phyloP scores from a whole-genome alignment of 2,329 filamentous ascomycete genomes.

The Penicillium sp. region DNA sequence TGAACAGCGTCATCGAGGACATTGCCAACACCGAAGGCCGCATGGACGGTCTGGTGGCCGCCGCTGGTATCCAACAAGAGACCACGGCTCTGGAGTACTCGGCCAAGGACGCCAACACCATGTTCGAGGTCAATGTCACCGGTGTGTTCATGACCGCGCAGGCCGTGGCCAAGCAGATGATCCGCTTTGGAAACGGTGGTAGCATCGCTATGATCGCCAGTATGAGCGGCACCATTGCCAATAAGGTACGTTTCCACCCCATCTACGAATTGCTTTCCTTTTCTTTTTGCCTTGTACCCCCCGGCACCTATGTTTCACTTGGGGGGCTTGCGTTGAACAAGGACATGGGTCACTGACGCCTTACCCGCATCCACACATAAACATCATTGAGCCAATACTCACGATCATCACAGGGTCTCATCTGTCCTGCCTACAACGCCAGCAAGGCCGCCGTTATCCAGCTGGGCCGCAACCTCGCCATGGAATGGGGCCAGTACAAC shows the following conservation, averaged over 20 bases:
- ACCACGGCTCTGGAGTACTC: constrained; percentile 75
- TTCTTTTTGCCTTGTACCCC: neutral
- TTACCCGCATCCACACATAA: neutral
- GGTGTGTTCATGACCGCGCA: constrained; percentile 61
- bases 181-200: constrained; percentile 55
- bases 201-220: constrained; percentile 60
- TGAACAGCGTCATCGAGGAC: constrained; percentile 63
- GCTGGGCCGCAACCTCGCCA: constrained; percentile 45
- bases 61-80: constrained; percentile 72
- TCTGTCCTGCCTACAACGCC: constrained; percentile 48
- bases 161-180: constrained; percentile 62
- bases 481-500: constrained; percentile 47
- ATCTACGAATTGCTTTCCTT: neutral
- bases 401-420: constrained; percentile 37
- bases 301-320: neutral
- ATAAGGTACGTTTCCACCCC: constrained; percentile 39
- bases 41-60: constrained; percentile 73
- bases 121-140: constrained; percentile 60
- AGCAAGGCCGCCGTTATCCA: constrained; percentile 48
- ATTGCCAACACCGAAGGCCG: constrained; percentile 68
- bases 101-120: constrained; percentile 56
- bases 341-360: neutral
- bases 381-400: neutral
- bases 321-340: neutral
- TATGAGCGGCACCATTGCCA: constrained; percentile 59